Evolutionary conservation across 805 yeast genomes (phyloP).

Genomic region (Millerago galiae): DNA sequence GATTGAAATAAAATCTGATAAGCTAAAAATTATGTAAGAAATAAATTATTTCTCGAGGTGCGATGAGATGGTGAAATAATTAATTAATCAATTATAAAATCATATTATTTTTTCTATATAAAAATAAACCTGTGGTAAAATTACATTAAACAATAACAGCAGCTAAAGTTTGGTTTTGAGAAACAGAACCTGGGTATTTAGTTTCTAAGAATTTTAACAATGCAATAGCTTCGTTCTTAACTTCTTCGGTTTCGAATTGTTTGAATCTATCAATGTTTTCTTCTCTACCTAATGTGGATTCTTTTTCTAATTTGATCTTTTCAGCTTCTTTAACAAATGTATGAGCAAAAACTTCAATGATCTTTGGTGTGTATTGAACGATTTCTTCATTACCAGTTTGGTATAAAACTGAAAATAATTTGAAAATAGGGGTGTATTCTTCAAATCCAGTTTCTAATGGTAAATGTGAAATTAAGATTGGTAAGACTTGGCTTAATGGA

Average conservation of each 20-base stretch:
- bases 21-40: too few species aligned
- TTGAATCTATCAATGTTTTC: constrained; percentile 69
- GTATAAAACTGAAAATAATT: constrained; percentile 67
- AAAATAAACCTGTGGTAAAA: too few species aligned
- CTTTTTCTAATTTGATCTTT: constrained; percentile 58
- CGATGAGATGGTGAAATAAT: too few species aligned
- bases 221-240: constrained; percentile 57
- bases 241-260: constrained; percentile 70
- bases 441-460: constrained; percentile 87
- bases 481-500: constrained; percentile 73
- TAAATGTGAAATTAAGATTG: constrained; percentile 66
- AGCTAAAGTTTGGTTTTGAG: constrained; percentile 34
- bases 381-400: constrained; percentile 53
- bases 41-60: too few species aligned
- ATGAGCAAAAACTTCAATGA: constrained; percentile 61
- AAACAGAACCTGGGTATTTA: constrained; percentile 56
- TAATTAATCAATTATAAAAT: too few species aligned
- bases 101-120: too few species aligned
- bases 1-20: too few species aligned
- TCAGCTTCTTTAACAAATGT: constrained; percentile 75
- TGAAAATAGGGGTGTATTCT: constrained; percentile 88
- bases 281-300: constrained; percentile 82
- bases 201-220: constrained; percentile 68
- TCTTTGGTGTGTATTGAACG: constrained; percentile 46
- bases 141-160: constrained; percentile 21